Conservation (phyloP, 768 basidiomycete genomes). For the Chalciporus piperatus region DNA sequence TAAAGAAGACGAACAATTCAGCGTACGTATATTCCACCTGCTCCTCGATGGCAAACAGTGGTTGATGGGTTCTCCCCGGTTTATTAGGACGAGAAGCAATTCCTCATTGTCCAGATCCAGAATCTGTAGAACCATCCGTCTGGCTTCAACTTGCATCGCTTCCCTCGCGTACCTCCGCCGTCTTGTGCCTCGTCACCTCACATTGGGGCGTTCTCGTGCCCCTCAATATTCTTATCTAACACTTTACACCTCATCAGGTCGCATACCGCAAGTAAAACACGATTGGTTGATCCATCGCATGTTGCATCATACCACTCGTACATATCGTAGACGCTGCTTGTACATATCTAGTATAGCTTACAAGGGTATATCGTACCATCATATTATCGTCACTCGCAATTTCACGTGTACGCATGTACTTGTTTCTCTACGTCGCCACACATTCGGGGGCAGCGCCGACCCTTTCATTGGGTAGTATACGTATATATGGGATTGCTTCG, state of each 20-base stretch:
- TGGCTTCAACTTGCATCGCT: not conserved
- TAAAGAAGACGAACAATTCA: constrained; percentile 98
- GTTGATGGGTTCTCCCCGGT: constrained; percentile 1
- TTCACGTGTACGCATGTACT: not conserved
- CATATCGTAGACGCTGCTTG: not conserved
- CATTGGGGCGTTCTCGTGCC: not conserved
- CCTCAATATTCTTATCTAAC: constrained; percentile 8
- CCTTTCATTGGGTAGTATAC: too few relatives aligned
- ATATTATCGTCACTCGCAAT: not conserved
- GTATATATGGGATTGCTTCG: too few relatives aligned
- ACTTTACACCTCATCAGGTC: constrained; percentile 1
- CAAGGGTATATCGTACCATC: not conserved
- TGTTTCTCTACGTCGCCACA: not conserved
- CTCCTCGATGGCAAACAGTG: not conserved
- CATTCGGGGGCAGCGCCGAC: too few relatives aligned
- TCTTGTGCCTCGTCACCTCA: not conserved
- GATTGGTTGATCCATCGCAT: not conserved
- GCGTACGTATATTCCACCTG: constrained; percentile 40
- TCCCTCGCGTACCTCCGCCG: not conserved
- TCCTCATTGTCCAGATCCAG: constrained; percentile 91
- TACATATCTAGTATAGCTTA: not conserved
- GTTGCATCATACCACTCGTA: constrained; percentile 2
- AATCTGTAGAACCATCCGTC: constrained; percentile 44
- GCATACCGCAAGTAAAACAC: not conserved
- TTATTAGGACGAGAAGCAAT: constrained; percentile 86